phyloP scores from a whole-genome alignment of 345 rosid species.

The Salix koriyanagi region DNA sequence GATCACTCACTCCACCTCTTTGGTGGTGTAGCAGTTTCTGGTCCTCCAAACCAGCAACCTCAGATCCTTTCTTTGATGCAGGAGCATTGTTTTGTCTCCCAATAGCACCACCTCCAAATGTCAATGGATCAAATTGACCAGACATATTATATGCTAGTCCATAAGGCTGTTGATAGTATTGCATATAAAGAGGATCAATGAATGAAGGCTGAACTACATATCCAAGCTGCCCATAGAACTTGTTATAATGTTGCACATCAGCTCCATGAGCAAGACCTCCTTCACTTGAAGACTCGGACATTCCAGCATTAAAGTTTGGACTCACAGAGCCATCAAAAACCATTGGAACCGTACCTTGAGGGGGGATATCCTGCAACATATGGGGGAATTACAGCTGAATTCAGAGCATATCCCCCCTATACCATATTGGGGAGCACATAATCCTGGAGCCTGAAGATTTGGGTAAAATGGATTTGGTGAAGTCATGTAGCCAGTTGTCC shows the following conservation, averaged over 20 bases:
- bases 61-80: constrained; percentile 36
- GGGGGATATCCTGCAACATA: constrained; percentile 64
- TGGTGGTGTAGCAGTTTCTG: constrained; percentile 53
- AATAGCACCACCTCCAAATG: constrained; percentile 30
- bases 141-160: constrained; percentile 47
- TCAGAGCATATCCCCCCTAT: constrained; percentile 59
- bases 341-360: constrained; percentile 60
- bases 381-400: constrained; percentile 54
- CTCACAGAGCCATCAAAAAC: constrained; percentile 52
- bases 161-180: constrained; percentile 62
- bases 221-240: constrained; percentile 41
- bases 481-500: constrained; percentile 58
- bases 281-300: constrained; percentile 37
- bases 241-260: constrained; percentile 45
- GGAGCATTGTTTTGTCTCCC: constrained; percentile 45
- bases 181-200: constrained; percentile 66
- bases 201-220: constrained; percentile 47
- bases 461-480: constrained; percentile 64
- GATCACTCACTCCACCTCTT: constrained; percentile 39
- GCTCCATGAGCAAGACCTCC: constrained; percentile 35
- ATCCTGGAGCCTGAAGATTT: constrained; percentile 60
- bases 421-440: constrained; percentile 62
- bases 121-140: constrained; percentile 42
- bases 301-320: constrained; percentile 37
- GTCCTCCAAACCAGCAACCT: constrained; percentile 39